Evolutionary conservation across 352 stramenopile genomes (phyloP).

Genomic region (Globisporangium takayamanum): DNA sequence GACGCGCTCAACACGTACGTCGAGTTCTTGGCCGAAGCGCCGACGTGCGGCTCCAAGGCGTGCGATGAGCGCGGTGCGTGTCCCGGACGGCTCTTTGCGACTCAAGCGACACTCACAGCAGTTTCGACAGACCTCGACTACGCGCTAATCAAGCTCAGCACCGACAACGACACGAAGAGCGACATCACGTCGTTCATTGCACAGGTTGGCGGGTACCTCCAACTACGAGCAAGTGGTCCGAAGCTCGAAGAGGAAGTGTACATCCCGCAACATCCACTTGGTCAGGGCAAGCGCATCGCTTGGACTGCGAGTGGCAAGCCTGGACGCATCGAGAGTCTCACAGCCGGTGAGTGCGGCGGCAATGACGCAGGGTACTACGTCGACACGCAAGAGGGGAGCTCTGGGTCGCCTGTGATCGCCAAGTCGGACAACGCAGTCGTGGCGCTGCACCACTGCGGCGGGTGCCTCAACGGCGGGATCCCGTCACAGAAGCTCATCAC

Average conservation of each 20-base stretch:
- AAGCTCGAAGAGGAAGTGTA: constrained; percentile 32
- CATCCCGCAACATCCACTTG: constrained; percentile 36
- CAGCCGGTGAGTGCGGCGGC: constrained; percentile 32
- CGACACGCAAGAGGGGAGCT: constrained; percentile 69
- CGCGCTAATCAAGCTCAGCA: constrained; percentile 32
- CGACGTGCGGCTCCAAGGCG: constrained; percentile 23
- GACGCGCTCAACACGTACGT: constrained; percentile 62
- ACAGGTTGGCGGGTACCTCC: constrained; percentile 27
- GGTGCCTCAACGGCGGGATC: constrained; percentile 64
- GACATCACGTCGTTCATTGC: constrained; percentile 30
- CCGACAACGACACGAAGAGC: constrained; percentile 20
- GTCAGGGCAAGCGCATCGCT: constrained; percentile 32
- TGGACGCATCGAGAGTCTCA: constrained; percentile 26
- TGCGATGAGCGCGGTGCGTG: constrained; percentile 39
- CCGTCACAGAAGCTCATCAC: constrained; percentile 41
- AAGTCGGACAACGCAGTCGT: constrained; percentile 53
- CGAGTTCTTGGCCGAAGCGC: constrained; percentile 61
- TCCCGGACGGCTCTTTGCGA: constrained; percentile 28
- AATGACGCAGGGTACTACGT: constrained; percentile 65
- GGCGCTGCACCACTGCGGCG: constrained; percentile 73
- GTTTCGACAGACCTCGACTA: constrained; percentile 39
- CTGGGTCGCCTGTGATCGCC: constrained; percentile 54
- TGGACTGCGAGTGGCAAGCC: constrained; percentile 18
- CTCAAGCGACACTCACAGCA: constrained; percentile 28
- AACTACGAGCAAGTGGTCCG: constrained; percentile 25